phyloP scores from a whole-genome alignment of 495 filamentous ascomycete genomes.

The Durotheca rogersii region DNA sequence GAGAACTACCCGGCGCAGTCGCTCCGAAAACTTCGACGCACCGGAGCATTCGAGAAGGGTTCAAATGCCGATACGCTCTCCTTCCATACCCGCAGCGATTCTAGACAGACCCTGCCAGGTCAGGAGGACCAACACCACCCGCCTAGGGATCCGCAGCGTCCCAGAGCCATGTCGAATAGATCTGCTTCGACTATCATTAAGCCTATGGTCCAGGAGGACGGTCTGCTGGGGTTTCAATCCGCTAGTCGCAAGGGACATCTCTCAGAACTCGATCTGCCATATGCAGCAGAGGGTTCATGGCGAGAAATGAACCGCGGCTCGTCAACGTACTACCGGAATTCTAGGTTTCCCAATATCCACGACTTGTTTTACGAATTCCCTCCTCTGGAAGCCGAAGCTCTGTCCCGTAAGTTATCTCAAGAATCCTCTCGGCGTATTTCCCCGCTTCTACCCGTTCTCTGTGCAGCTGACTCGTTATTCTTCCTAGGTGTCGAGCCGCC shows the following conservation, averaged over 20 bases:
- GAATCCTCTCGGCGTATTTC: no score
- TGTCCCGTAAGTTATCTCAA: conserved; percentile 23
- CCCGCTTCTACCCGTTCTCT: not conserved
- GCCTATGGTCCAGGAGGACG: conserved; percentile 31
- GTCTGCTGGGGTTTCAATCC: conserved; percentile 33
- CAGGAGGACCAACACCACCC: conserved; percentile 5
- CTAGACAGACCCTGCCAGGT: conserved; percentile 8
- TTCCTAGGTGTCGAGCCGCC: no score
- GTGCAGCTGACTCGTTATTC: no score
- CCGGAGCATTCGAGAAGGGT: not conserved
- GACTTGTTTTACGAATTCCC: conserved; percentile 18
- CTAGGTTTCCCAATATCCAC: conserved; percentile 18
- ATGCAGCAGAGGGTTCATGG: conserved; percentile 10
- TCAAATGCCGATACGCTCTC: conserved; percentile 7
- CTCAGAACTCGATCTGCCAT: conserved; percentile 10
- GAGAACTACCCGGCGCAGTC: not conserved
- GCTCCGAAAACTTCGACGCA: not conserved
- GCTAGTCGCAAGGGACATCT: conserved; percentile 1
- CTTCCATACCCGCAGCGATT: conserved; percentile 7
- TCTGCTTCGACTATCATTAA: conserved; percentile 10
- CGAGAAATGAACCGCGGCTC: conserved; percentile 10
- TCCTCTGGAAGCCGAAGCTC: conserved; percentile 11
- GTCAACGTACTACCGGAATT: conserved; percentile 7
- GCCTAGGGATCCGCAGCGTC: conserved; percentile 9
- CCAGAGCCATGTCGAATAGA: conserved; percentile 17